Percentiles rank a stretch among this genome's conserved stretches.
Evolutionary conservation across 1,284 basidiomycete genomes (phyloP).

Genomic region (Ustilago bromivora): DNA sequence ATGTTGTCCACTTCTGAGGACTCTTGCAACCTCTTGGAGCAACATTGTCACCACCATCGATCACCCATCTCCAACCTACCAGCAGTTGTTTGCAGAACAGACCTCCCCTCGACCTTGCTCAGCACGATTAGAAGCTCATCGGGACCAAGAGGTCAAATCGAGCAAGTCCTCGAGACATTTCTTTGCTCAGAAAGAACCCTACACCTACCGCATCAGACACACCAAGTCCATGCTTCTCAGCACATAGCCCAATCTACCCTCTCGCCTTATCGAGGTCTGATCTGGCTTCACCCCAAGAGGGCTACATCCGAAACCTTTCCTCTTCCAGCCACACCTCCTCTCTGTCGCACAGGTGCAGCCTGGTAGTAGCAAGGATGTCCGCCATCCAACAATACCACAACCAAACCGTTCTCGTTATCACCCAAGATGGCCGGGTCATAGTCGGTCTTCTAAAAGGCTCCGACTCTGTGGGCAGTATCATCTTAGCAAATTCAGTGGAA

Average conservation of each 20-base stretch:
- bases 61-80: not conserved
- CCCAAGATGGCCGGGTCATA: slow-evolving; percentile 90
- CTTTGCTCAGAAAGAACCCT: too few species aligned
- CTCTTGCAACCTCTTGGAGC: not conserved
- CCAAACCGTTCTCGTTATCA: slow-evolving; percentile 82
- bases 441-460: slow-evolving; percentile 61
- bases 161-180: too few species aligned
- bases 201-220: too few species aligned
- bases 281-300: too few species aligned
- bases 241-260: too few species aligned
- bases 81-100: too few species aligned
- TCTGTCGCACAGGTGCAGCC: too few species aligned
- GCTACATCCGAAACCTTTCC: not conserved
- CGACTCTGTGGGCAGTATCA: slow-evolving; percentile 62
- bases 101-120: too few species aligned
- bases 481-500: slow-evolving; percentile 62
- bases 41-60: not conserved
- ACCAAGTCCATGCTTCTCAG: too few species aligned
- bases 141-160: too few species aligned
- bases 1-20: not conserved
- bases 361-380: slow-evolving; percentile 18
- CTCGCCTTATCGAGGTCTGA: too few species aligned
- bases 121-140: too few species aligned
- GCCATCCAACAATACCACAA: slow-evolving; percentile 30
- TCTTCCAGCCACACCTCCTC: not conserved